Evolutionary conservation across 2,329 filamentous ascomycete genomes (phyloP).

Genomic region (Ophiostoma sp.): DNA sequence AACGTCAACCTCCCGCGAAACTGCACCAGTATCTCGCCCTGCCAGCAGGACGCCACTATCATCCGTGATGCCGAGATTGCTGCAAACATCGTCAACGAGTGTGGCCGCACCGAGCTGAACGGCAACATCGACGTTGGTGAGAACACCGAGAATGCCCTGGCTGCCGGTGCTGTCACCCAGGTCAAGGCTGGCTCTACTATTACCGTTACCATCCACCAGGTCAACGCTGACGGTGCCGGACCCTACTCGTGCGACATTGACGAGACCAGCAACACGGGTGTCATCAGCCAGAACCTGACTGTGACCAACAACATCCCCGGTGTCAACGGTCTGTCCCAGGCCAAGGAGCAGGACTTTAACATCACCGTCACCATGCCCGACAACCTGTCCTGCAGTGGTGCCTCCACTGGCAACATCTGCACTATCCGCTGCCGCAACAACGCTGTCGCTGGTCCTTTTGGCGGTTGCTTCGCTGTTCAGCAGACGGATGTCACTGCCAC

Average conservation of each 20-base stretch:
- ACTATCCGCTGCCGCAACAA: conserved; percentile 56
- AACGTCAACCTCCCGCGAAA: conserved; percentile 43
- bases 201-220: conserved; percentile 48
- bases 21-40: conserved; percentile 27
- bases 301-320: conserved; percentile 37
- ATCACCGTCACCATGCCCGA: conserved; percentile 52
- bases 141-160: conserved; percentile 48
- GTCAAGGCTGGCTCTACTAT: conserved; percentile 44
- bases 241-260: conserved; percentile 53
- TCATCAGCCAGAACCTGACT: conserved; percentile 43
- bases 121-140: conserved; percentile 59
- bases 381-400: conserved; percentile 45
- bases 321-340: conserved; percentile 26
- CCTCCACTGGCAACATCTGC: conserved; percentile 53
- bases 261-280: conserved; percentile 41
- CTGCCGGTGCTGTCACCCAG: conserved; percentile 43
- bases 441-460: conserved; percentile 41
- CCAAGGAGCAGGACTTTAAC: conserved; percentile 35
- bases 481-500: conserved; percentile 43
- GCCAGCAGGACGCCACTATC: conserved; percentile 52
- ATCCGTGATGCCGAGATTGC: conserved; percentile 52
- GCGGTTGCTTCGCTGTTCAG: conserved; percentile 51
- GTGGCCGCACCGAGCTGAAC: conserved; percentile 54
- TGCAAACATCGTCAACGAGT: conserved; percentile 50
- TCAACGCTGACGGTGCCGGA: conserved; percentile 50